Evolutionary conservation across 2,329 filamentous ascomycete genomes (phyloP), one percentile per base, ranked within the genome.

Genomic region (Chrysosporium keratinophilum): DNA sequence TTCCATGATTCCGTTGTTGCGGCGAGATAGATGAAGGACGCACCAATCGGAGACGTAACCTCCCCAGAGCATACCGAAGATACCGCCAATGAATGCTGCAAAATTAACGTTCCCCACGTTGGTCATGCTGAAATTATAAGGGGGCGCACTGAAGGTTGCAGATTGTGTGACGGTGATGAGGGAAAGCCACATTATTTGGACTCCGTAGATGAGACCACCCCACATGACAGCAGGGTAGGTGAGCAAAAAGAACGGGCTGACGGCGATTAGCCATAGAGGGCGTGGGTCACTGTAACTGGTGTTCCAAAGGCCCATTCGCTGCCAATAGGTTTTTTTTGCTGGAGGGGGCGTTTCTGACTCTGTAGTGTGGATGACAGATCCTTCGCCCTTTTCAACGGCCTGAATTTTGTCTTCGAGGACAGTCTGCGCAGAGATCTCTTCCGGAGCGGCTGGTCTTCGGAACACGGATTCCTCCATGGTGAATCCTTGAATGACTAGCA

Each of bases 381-480:
- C 50, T 11, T 34, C n/a, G 5, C 33, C 45, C 20, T 52, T 52
- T 43, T 56, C 55, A 19, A 19, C 28, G 34, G 11, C 34, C 31
- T 53, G 34, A 23, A 54, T 14, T 40, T 54, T 46, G n/a, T 52
- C 47, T 46, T 49, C 50, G 9, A 52, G 9, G 41, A 47, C 20
- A 12, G 43, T 34, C 19, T 51, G 42, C 12, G 48, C 41, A 35
- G 40, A 37, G 5, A 51, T 51, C 7, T 54, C 56, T n/a, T 33
- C 37, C 9, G 56, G 19, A 2, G 54, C 17, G 11, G 44, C 40
- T 3, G 50, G 50, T 34, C 75, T 71, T 46, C 68, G 63, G 62
- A 76, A 81, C 62, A 77, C 81, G 5, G 79, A 80, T 63, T 83
- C 80, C 63, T 82, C 80, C 71, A 81, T 76, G 61, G 77, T 75